Percentiles rank a stretch among this genome's conserved stretches.
These are phyloP conservation scores for Phytophthora vignae DNA, from an alignment of 352 stramenopile species.

Conservation along the genomic window DNA sequence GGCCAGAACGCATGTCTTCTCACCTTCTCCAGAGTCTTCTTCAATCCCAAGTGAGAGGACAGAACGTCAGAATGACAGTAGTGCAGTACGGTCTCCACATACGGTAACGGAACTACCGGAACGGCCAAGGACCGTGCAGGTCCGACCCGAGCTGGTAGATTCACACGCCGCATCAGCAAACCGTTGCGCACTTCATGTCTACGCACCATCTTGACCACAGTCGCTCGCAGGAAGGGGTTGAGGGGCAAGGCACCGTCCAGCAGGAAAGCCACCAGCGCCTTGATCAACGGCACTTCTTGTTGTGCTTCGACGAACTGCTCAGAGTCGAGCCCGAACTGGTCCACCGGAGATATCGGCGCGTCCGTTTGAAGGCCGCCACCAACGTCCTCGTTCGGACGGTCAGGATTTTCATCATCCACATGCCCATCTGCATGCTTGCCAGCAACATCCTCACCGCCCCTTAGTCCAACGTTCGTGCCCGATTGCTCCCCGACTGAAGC, in stretches of 20 bases:
- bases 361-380: neutral
- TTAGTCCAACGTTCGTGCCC: neutral
- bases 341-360: neutral
- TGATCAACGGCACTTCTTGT: neutral
- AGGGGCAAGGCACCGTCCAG: conserved; percentile 1
- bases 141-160: conserved; percentile 1
- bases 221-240: conserved; percentile 1
- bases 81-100: conserved; percentile 15
- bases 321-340: neutral
- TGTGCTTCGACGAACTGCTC: neutral
- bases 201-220: neutral
- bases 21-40: conserved; percentile 7
- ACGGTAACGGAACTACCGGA: conserved; percentile 2
- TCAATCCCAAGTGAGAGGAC: conserved; percentile 5
- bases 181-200: neutral
- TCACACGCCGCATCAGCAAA: conserved; percentile 4
- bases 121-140: conserved; percentile 3
- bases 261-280: conserved; percentile 8
- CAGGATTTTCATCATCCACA: neutral
- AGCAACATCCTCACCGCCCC: too few relatives aligned
- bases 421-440: too few relatives aligned
- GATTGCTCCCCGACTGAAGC: neutral
- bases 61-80: conserved; percentile 14
- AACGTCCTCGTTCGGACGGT: neutral
- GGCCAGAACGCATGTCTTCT: conserved; percentile 6